Conservation (phyloP, 805 yeast species). For the Starmerella riodocensis region DNA sequence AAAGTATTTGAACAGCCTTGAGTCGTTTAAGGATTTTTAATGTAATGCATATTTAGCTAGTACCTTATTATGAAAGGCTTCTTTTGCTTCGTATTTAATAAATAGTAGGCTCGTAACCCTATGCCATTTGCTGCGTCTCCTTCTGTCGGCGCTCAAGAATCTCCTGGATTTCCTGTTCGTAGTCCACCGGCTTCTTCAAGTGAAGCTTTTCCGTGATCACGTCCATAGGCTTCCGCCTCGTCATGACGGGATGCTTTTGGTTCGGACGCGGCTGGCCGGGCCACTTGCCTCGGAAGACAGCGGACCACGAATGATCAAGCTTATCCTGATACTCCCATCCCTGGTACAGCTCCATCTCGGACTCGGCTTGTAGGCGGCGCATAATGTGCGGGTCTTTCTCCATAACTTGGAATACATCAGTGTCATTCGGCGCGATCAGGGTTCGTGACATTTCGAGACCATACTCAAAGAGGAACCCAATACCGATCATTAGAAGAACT, state of each 20-base stretch:
- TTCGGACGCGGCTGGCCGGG: constrained; percentile 17
- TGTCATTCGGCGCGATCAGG: constrained; percentile 53
- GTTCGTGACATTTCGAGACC: constrained; percentile 44
- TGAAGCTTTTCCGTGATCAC: constrained; percentile 22
- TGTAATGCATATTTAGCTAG: background rate
- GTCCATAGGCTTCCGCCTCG: constrained; percentile 17
- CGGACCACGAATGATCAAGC: constrained; percentile 58
- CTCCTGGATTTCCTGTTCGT: constrained; percentile 28
- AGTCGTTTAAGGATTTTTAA: too few relatives aligned
- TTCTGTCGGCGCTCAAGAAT: constrained; percentile 29
- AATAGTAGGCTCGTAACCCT: background rate
- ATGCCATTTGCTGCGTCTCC: constrained; percentile 17
- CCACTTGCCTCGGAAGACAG: constrained; percentile 32
- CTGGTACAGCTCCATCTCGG: constrained; percentile 60
- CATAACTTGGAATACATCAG: constrained; percentile 62
- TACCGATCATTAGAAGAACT: constrained; percentile 39
- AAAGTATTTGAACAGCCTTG: too few relatives aligned
- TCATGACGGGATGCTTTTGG: background rate
- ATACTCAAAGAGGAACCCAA: constrained; percentile 58
- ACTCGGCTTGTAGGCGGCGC: constrained; percentile 54
- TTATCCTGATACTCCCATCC: constrained; percentile 36
- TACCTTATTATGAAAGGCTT: background rate
- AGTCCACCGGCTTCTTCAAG: constrained; percentile 23
- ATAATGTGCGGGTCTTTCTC: constrained; percentile 61
- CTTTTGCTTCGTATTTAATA: background rate